Evolutionary conservation across 2,329 filamentous ascomycete species (phyloP), one percentile per base, ranked within the genome.

Genomic region (Microdochium trichocladiopsis): DNA sequence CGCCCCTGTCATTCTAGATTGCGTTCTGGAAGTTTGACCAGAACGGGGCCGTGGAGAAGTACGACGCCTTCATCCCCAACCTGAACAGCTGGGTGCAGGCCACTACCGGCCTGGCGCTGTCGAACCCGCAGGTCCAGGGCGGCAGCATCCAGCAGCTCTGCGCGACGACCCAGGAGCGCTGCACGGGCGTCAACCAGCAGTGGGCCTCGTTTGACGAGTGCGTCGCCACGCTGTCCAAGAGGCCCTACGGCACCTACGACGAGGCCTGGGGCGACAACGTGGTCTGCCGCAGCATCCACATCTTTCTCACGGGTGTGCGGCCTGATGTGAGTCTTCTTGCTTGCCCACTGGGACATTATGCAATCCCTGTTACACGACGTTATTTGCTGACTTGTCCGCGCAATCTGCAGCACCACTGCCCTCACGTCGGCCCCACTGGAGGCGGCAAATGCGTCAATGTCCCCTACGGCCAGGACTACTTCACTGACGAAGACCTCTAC

Each of bases 31-130:
- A 45, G 21, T 45, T 45, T 23, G 41, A 45, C 41, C 41, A 45
- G 41, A 45, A 45, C 41, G 41, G 41, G 16, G 41, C 65, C 16
- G 70, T 75, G 11, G 53, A 67, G 12, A 64, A 69, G 25, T 75
- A 73, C 55, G 71, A 75, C 56, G 71, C 72, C 22, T 72, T 66
- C 63, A 68, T 74, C n/a, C 68, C 70, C 4, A 71, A 70, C 25
- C 63, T 75, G 22, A 64, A 69, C 52, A 55, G 61, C 47, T 74
- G 69, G 68, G 62, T 66, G 23, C 55, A 63, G n/a, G 51, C 58
- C 25, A 61, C 60, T 8, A 60, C 58, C 11, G 64, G 60, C 14
- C 58, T 59, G 12, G 57, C 61, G 41, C 54, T 65, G 21, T 56
- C 63, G 25, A 61, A 65, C 49, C 58, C 61, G 4, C 47, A 52